Evolutionary conservation across 305 asterid genomes (phyloP), one percentile per base, ranked within the genome.

Genomic region (Salvia sclarea): DNA sequence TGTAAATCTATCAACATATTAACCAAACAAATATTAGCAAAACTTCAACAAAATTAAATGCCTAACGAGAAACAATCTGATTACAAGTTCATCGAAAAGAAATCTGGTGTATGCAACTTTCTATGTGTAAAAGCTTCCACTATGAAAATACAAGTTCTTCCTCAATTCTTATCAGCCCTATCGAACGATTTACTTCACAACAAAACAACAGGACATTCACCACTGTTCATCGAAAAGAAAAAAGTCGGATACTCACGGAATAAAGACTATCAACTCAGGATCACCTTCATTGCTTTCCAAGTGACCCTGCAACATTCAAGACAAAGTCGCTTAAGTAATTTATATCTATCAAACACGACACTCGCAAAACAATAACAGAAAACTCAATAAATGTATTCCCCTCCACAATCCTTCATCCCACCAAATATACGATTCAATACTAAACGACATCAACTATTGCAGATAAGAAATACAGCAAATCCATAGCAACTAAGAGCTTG

Each of bases 281-380:
- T 94, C 99, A 17, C 96, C 98, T 54, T 82, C 90, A 75, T 94
- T 94, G 95, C 98, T 94, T 82, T 94, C 99, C 90, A 94, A 78
- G 81, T 82, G 76, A 80, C 93, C 97, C 99, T 94, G 88, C 45
- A 31, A 21, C 75, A 70, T 59, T 67, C 45, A 41, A 69, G 35
- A 66, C 24, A 59, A 47, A 49, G 13, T 8, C 25, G 17, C n/a
- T 53, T 13, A 64, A 64, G 74, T 59, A 33, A 9, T 37, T 1
- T 25, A 56, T 10, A 54, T 59, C 62, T 16, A 73, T 40, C 22
- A 65, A 64, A 44, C 31, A 64, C 40, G 30, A 38, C 49, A 66
- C 44, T 40, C 53, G 58, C 14, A 43, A 64, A 64, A 21, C 59
- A 62, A 37, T 49, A 21, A 40, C 37, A 31, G 5, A n/a, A 70